Evolutionary conservation across 768 basidiomycete species (phyloP), one percentile per base, ranked within the genome.

Genomic region (Leccinum sublutescens): DNA sequence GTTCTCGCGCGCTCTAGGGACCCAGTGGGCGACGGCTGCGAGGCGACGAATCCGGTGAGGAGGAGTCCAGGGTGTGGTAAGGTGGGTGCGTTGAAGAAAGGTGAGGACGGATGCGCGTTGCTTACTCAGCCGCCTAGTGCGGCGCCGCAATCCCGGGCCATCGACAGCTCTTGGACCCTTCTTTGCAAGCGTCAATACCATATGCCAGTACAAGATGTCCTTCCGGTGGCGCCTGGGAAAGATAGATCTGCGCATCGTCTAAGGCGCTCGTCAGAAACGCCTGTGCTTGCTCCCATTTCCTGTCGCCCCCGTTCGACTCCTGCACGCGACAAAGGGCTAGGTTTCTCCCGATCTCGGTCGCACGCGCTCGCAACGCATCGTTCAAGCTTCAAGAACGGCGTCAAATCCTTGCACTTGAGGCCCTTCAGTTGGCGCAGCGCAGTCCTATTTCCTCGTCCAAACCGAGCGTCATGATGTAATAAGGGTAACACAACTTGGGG

Each of bases 341-440:
- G 50, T 82, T 29, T 29, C 29, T 8, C 29, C 8, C 29, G 63
- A 85, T 81, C 61, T 82, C 80, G 0, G 82, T 80, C 1, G 84
- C 84, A 29, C 85, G 80, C 62, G 84, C 83, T 66, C 84, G 79
- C 64, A 88, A 70, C 66, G 79, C 82, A 61, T 79, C 80, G 43
- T 29, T 29, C 27, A 29, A 29, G 27, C 27, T 77, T 77, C 5
- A 88, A 74, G 62, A 86, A 89, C 1, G 82, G 82, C 12, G 84
- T 80, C 25, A 74, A 76, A 10, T 75, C 68, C 58, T 77, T 77
- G 75, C 82, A 84, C 67, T 83, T 85, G 63, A 87, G 62, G 0
- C 87, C 86, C 66, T 87, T 83, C 77, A 29, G 2, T 87, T 87
- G 55, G 83, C 81, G 0, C 77, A 82, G 4, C 82, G 79, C 23